phyloP scores from a whole-genome alignment of 2,329 filamentous ascomycete species.

The Penicillium frequentans region DNA sequence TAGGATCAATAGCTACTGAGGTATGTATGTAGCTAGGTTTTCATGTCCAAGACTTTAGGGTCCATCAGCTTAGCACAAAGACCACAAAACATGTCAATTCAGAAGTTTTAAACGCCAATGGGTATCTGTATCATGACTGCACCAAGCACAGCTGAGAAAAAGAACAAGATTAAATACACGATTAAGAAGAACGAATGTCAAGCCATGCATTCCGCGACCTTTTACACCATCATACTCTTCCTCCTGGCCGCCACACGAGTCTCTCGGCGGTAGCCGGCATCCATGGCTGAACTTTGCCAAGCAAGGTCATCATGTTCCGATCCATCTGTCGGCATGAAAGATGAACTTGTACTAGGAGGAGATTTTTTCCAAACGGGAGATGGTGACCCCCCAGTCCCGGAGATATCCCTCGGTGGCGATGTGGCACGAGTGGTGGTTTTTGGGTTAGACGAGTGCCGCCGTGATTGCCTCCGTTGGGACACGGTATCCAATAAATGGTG shows the following conservation, averaged over 20 bases:
- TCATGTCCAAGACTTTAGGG: not conserved
- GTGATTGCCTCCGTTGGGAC: conserved; percentile 28
- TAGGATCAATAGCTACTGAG: not conserved
- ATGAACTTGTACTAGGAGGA: conserved; percentile 1
- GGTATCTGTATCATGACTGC: conserved; percentile 26
- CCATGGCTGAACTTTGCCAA: conserved; percentile 7
- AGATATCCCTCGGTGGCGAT: conserved; percentile 2
- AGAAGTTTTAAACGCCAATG: conserved; percentile 1
- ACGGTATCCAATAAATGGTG: conserved; percentile 24
- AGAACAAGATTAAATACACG: conserved; percentile 11
- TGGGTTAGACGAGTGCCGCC: conserved; percentile 36
- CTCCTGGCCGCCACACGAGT: conserved; percentile 36
- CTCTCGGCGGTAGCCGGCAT: conserved; percentile 24
- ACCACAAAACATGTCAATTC: not conserved
- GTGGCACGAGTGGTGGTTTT: conserved; percentile 12
- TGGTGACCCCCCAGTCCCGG: not conserved
- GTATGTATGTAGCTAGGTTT: not conserved
- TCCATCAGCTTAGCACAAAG: not conserved
- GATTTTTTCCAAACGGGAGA: not conserved
- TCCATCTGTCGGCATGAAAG: not conserved
- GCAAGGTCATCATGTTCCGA: conserved; percentile 15
- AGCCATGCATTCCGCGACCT: not conserved
- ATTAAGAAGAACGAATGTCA: conserved; percentile 1
- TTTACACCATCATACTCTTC: conserved; percentile 43
- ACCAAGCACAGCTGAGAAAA: conserved; percentile 12